Percentiles rank a stretch among this genome's conserved stretches.
Conservation (phyloP, 768 basidiomycete species). For the Tulasnella sp. region DNA sequence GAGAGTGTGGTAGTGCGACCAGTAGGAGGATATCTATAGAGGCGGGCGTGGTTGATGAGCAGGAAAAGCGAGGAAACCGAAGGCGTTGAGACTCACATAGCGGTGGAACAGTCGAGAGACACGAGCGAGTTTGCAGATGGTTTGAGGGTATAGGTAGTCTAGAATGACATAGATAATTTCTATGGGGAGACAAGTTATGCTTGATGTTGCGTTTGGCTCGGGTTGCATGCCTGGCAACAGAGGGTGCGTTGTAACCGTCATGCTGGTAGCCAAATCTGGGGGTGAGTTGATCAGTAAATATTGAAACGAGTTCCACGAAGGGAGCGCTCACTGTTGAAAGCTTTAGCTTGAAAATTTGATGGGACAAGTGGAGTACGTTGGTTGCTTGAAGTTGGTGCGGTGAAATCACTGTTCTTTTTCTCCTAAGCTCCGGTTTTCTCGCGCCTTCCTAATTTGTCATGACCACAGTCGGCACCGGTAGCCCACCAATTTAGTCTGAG, state of each 20-base stretch:
- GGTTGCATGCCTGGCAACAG: background rate
- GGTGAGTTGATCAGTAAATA: background rate
- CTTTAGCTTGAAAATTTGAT: background rate
- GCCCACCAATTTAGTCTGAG: background rate
- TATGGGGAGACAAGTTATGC: background rate
- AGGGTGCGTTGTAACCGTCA: background rate
- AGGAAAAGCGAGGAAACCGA: background rate
- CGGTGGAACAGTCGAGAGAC: background rate
- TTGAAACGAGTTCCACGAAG: background rate
- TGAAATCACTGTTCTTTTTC: background rate
- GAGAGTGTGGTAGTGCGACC: background rate
- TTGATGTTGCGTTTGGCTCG: background rate
- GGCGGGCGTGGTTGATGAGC: background rate
- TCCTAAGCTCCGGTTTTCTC: constrained; percentile 7
- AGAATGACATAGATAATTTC: background rate
- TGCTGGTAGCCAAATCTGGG: background rate
- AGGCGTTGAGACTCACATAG: background rate
- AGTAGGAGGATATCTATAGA: background rate
- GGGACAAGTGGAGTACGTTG: background rate
- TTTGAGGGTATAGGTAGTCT: background rate
- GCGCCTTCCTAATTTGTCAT: constrained; percentile 3
- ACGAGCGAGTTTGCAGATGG: background rate
- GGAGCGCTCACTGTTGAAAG: background rate
- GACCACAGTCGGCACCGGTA: background rate
- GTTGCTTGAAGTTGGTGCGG: background rate